Base-by-base conservation (phyloP, 2,329 filamentous ascomycete species). In the Aspergillus sp. region DNA sequence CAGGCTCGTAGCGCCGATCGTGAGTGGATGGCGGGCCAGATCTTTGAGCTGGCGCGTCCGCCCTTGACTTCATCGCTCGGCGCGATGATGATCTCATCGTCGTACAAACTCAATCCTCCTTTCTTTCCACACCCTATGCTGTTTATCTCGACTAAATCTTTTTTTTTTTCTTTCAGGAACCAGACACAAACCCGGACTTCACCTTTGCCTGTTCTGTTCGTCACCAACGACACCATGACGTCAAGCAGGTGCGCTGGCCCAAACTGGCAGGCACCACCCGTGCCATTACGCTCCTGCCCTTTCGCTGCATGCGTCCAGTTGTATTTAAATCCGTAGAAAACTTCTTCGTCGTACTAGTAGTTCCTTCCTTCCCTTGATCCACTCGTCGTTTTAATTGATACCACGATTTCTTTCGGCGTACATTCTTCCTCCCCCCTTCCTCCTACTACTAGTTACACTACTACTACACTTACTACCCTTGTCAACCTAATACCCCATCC, bases 181-280 rank as follows among this genome's bases (percentile, higher is more conserved):
- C 32, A 36, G 32, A 36, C 32, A 36, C 32, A 36, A 32, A 36
- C 32, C 32, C 32, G 32, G 32, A 36, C 32, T 36, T 10, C 39
- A 19, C n/a, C 41, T 19, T 45, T n/a, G 19, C 41, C 21, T 19
- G 19, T 23, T 21, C 13, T 28, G 25, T 21, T 19, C 48, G 23
- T 39, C 17, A n/a, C 47, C 56, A 58, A 58, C 48, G 56, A 58
- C 56, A 58, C 47, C 56, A 50, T 58, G 56, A 58, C 56, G 56
- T 58, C 56, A 58, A 58, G n/a, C 47, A 50, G 47, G 21, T 50
- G 19, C 15, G 48, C 52, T 58, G 38, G 47, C 25, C 47, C 47
- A 15, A 50, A 50, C 13, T 17, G 47, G 47, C 47, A 50, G 25
- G 47, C 47, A 45, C 41, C 47, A 28, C 25, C 41, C 41, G 17